Evolutionary conservation across 2,329 filamentous ascomycete genomes (phyloP), one percentile per base, ranked within the genome.

Genomic region (Colletotrichum gigasporum): DNA sequence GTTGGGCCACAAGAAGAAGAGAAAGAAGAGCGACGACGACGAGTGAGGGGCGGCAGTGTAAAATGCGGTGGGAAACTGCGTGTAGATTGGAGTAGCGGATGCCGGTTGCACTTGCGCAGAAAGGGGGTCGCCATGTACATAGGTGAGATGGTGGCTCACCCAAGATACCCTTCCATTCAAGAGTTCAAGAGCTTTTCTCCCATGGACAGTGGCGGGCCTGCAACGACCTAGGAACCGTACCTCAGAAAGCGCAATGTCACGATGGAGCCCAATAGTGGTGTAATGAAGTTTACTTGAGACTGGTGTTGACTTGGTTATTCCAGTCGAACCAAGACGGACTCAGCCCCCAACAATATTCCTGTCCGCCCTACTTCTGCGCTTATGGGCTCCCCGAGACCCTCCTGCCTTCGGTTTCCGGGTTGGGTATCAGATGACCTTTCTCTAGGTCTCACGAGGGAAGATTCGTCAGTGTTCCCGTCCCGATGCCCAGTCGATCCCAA

Each of bases 1-100:
- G 78, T 83, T 86, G 24, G 83, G 80, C 20, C 84, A 82, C 53
- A 87, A 87, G 71, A 88, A 86, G 80, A 89, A 89, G 80, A 84
- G 85, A 71, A 88, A 87, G 81, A 89, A 87, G 80, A 67, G 70
- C 51, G 71, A 72, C 37, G 75, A 77, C 68, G 74, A 73, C 62
- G 54, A 56, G 58, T 63, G 32, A 60, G 51, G 44, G 42, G 34
- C 10, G 47, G 14, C 7, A 30, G 11, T 24, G 22, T 24, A 18
- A 10, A 22, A 9, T 14, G 32, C n/a, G 20, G 39, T 30, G 45
- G 35, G 41, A 20, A 48, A 9, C 12, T n/a, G 18, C 20, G 26
- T 53, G 37, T 48, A 50, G 53, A 39, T 30, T 42, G 47, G 22
- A 14, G 32, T 26, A 47, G 22, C 18, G 14, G 39, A 28, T 51